These are phyloP conservation scores for Curvularia hawaiiensis DNA, from an alignment of 2,329 filamentous ascomycete species.

Conservation along the genomic window DNA sequence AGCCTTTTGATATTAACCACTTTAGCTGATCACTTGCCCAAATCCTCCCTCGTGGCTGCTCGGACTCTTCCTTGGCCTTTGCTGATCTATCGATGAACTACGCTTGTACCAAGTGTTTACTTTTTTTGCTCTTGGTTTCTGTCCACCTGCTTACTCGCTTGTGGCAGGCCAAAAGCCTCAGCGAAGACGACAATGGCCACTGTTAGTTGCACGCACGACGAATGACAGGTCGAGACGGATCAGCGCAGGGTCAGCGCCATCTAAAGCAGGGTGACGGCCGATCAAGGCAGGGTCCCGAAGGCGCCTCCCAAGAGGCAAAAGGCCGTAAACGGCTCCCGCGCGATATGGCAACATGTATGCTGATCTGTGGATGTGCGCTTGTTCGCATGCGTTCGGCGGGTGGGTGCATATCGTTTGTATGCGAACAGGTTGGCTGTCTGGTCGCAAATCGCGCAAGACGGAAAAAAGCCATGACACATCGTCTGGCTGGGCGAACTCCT, in stretches of 20 bases:
- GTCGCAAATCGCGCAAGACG: slow-evolving; percentile 7
- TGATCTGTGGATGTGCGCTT: slow-evolving; percentile 2
- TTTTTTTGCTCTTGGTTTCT: neutral
- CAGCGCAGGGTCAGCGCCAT: slow-evolving; percentile 12
- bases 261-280: slow-evolving; percentile 5
- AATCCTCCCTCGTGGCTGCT: slow-evolving; percentile 26
- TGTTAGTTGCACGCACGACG: neutral
- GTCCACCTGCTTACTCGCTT: neutral
- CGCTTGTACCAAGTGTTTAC: neutral
- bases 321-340: slow-evolving; percentile 7
- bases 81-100: neutral
- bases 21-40: slow-evolving; percentile 22
- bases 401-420: slow-evolving; percentile 3
- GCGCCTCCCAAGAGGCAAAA: neutral
- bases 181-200: neutral
- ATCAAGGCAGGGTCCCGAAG: slow-evolving; percentile 11
- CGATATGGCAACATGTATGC: slow-evolving; percentile 2
- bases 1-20: slow-evolving; percentile 11
- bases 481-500: neutral
- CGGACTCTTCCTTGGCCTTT: slow-evolving; percentile 8
- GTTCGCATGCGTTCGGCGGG: slow-evolving; percentile 3
- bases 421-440: neutral
- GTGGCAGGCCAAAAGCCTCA: neutral
- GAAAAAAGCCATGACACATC: slow-evolving; percentile 1
- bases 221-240: slow-evolving; percentile 4